A percentile compares a stretch with the other conserved stretches of the same genome.
Conservation (phyloP, 1,139 yeast genomes). For the Magnusiomyces fungicola region DNA sequence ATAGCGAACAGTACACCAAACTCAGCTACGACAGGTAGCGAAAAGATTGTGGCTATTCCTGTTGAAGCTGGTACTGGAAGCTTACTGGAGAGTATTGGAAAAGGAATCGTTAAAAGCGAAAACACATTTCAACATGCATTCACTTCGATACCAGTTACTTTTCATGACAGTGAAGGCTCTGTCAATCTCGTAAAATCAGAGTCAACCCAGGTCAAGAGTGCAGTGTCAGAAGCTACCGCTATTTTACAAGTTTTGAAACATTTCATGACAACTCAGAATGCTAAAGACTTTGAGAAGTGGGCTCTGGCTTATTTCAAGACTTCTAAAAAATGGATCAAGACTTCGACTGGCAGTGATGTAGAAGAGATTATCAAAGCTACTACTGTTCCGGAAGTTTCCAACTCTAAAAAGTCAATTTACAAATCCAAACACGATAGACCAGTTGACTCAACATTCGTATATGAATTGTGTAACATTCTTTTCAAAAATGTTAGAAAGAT, state of each 20-base stretch:
- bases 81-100: constrained; percentile 66
- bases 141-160: background rate
- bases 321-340: constrained; percentile 4
- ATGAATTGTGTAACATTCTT: constrained; percentile 41
- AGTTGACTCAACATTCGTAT: constrained; percentile 53
- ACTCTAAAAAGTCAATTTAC: background rate
- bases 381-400: constrained; percentile 14
- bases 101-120: constrained; percentile 37
- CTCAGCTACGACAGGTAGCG: constrained; percentile 1
- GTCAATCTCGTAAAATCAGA: background rate
- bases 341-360: constrained; percentile 12
- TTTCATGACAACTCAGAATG: constrained; percentile 15
- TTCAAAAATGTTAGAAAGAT: constrained; percentile 25
- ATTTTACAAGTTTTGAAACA: constrained; percentile 27
- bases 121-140: constrained; percentile 7
- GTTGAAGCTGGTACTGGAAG: constrained; percentile 65
- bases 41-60: constrained; percentile 35
- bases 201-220: constrained; percentile 8
- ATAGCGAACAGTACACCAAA: too few species aligned
- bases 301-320: constrained; percentile 25
- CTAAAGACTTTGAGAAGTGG: constrained; percentile 22
- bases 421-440: constrained; percentile 46
- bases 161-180: background rate
- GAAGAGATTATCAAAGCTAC: constrained; percentile 23
- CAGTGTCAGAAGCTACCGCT: constrained; percentile 16